These are phyloP conservation scores for Cladobotryum protrusum DNA, from an alignment of 2,329 filamentous ascomycete species.

Conservation along the genomic window DNA sequence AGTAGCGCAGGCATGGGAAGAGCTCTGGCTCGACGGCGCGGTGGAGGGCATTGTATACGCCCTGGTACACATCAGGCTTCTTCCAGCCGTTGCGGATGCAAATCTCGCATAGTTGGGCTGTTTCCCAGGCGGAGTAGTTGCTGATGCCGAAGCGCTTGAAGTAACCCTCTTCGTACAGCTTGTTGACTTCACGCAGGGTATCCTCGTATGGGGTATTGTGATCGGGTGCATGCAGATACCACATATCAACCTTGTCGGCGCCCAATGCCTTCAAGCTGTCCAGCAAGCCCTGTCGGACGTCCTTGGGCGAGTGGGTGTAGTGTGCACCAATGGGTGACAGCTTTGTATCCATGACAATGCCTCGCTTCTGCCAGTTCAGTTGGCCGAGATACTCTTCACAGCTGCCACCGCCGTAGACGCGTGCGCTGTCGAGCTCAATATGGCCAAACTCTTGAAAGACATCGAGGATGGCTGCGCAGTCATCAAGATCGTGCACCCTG, in stretches of 20 bases:
- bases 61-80: constrained; percentile 66
- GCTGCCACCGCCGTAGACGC: constrained; percentile 7
- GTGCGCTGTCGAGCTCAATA: constrained; percentile 10
- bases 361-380: constrained; percentile 2
- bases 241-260: constrained; percentile 16
- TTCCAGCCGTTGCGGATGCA: constrained; percentile 65
- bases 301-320: not conserved
- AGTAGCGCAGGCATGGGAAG: constrained; percentile 58
- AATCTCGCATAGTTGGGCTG: constrained; percentile 65
- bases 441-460: constrained; percentile 9
- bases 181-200: constrained; percentile 60
- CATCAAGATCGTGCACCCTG: constrained; percentile 6
- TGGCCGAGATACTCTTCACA: constrained; percentile 9
- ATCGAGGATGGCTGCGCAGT: constrained; percentile 5
- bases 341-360: not conserved
- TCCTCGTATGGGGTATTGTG: constrained; percentile 59
- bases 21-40: constrained; percentile 61
- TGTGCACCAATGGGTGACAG: not conserved
- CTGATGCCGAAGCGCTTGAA: constrained; percentile 65
- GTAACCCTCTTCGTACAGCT: constrained; percentile 64
- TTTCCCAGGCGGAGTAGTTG: constrained; percentile 71
- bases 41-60: constrained; percentile 50
- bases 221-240: constrained; percentile 45
- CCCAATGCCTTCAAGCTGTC: constrained; percentile 8
- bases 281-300: not conserved